Base-by-base conservation (phyloP, 768 basidiomycete genomes). In the Pluteus cervinus region DNA sequence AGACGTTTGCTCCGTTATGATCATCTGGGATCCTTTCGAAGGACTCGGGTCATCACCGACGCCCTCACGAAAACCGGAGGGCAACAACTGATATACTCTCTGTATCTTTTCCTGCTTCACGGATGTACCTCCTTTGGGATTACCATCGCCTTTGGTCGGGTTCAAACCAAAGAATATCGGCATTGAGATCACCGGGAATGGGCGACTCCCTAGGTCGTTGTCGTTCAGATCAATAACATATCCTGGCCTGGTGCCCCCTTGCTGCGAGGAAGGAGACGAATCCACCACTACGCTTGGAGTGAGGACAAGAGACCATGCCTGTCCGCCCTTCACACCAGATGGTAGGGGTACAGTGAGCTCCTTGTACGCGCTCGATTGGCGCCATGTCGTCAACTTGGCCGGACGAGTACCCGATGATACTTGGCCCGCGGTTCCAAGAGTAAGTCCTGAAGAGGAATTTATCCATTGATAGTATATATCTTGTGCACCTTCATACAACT, bases 381-480 rank as follows among this genome's bases (percentile, higher is more conserved):
- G 63, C 76, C 80, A 92, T 2, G 78, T 86, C 5, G 88, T 91
- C 22, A 93, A 57, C 48, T 90, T 89, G 12, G 45, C 41, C 0
- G 73, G 70, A 29, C 60, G 62, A 1, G 73, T 73, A 36, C 61
- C 10, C 23, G 46, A 37, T n/a, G 30, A 24, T 11, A 41, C 30
- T 23, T 36, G 24, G 7, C 36, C 18, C 21, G 16, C 15, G 22
- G 23, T 14, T 21, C 16, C 12, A 15, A 34, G 29, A 21, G 45
- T 29, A 34, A 46, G 47, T 31, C 53, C 53, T 2, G 51, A 50
- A n/a, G n/a, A n/a, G n/a, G n/a, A n/a, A n/a, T n/a, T n/a, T n/a
- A n/a, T n/a, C 89, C 89, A 93, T 17, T 72, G 60, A 52, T 81
- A 90, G 53, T 63, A 82, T 24, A 94, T 73, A 42, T 88, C 81